These are phyloP conservation scores for Glycine latifolia DNA, from an alignment of 306 rosid species.

Conservation along the genomic window DNA sequence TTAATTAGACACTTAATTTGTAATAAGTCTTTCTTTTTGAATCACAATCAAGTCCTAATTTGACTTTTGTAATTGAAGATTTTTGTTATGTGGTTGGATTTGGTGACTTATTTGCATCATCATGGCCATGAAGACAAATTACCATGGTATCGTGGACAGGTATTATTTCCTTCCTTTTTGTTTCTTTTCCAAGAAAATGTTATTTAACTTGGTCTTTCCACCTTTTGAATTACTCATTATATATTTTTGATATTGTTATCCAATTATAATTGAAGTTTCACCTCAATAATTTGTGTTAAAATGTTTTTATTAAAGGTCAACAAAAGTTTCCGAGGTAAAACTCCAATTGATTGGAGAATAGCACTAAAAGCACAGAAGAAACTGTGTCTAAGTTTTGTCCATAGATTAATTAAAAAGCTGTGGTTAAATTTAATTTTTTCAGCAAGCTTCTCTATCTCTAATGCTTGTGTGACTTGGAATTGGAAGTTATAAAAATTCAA, in stretches of 20 bases:
- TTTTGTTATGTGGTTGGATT: slow-evolving; percentile 94
- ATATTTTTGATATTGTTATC: too few species aligned
- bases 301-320: not conserved
- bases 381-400: not conserved
- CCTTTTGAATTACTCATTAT: not conserved
- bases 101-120: slow-evolving; percentile 94
- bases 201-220: slow-evolving; percentile 6
- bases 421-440: not conserved
- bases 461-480: slow-evolving; percentile 11
- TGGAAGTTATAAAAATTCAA: slow-evolving; percentile 17
- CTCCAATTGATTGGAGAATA: not conserved
- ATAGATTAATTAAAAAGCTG: not conserved
- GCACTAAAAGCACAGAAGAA: not conserved
- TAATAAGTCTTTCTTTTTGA: not conserved
- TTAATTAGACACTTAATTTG: not conserved
- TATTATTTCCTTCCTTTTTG: slow-evolving; percentile 28
- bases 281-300: not conserved
- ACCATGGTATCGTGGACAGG: slow-evolving; percentile 99
- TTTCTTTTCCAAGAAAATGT: slow-evolving; percentile 19
- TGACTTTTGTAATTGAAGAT: slow-evolving; percentile 55
- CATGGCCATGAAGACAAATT: slow-evolving; percentile 94
- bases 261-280: not conserved
- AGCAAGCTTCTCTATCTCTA: not conserved
- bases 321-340: not conserved
- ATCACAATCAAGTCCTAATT: slow-evolving; percentile 38